Percentiles rank a stretch among this genome's conserved stretches.
Conservation (phyloP, 2,329 filamentous ascomycete species). For the Cladophialophora yegresii region DNA sequence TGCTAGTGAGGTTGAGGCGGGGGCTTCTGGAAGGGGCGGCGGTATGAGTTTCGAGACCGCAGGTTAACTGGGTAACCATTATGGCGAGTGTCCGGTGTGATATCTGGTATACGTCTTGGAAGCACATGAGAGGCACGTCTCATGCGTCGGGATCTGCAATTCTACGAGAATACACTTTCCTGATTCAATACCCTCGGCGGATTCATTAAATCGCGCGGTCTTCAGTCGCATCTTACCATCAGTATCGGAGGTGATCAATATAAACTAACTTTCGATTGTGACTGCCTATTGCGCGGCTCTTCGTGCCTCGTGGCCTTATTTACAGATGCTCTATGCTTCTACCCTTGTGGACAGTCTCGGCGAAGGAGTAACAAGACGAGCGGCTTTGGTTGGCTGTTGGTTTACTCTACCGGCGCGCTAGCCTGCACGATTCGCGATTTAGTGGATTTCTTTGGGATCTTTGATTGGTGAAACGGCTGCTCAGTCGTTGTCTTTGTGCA, state of each 20-base stretch:
- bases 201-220: neutral
- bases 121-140: neutral
- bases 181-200: neutral
- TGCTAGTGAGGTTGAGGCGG: neutral
- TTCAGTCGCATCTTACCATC: neutral
- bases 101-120: neutral
- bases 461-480: no score
- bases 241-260: neutral
- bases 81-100: neutral
- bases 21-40: neutral
- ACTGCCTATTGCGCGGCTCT: neutral
- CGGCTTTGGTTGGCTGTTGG: no score
- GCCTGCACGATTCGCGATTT: no score
- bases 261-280: neutral
- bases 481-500: no score
- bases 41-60: neutral
- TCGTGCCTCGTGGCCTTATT: no score
- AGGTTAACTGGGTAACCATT: neutral
- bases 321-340: no score
- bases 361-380: no score
- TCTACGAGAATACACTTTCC: neutral
- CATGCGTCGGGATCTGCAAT: neutral
- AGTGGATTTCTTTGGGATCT: no score
- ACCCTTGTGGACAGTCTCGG: no score
- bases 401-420: no score